Conservation (phyloP, 495 filamentous ascomycete species). For the Talaromyces proteolyticus region DNA sequence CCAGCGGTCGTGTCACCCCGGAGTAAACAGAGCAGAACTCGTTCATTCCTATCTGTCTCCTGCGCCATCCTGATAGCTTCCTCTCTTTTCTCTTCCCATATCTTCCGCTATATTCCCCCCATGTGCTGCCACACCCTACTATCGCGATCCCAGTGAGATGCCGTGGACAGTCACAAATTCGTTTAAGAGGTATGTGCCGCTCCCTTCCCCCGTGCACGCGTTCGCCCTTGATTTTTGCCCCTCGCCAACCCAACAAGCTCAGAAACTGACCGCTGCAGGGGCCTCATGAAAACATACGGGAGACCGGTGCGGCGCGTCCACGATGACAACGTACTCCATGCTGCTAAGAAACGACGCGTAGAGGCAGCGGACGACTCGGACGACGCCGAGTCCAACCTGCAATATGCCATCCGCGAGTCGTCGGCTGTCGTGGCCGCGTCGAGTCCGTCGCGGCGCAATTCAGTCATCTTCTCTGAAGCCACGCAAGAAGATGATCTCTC, state of each 20-base stretch:
- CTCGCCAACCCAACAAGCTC: not conserved
- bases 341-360: conserved; percentile 43
- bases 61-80: too few relatives aligned
- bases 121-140: conserved; percentile 2
- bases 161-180: conserved; percentile 54
- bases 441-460: conserved; percentile 43
- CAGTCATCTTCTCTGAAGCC: conserved; percentile 39
- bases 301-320: conserved; percentile 43
- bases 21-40: not conserved
- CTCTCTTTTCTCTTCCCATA: too few relatives aligned
- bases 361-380: conserved; percentile 30
- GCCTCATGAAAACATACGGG: conserved; percentile 49
- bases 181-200: conserved; percentile 42
- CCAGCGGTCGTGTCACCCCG: not conserved
- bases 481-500: conserved; percentile 33
- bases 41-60: not conserved
- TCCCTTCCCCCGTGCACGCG: not conserved
- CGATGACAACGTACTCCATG: conserved; percentile 36
- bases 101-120: too few relatives aligned
- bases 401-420: conserved; percentile 44
- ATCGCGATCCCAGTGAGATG: conserved; percentile 33
- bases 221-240: not conserved
- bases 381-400: conserved; percentile 40
- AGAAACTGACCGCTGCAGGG: conserved; percentile 18
- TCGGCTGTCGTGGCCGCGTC: conserved; percentile 40